phyloP scores from a whole-genome alignment of 2,329 filamentous ascomycete species.

The Bipolaris oryzae region DNA sequence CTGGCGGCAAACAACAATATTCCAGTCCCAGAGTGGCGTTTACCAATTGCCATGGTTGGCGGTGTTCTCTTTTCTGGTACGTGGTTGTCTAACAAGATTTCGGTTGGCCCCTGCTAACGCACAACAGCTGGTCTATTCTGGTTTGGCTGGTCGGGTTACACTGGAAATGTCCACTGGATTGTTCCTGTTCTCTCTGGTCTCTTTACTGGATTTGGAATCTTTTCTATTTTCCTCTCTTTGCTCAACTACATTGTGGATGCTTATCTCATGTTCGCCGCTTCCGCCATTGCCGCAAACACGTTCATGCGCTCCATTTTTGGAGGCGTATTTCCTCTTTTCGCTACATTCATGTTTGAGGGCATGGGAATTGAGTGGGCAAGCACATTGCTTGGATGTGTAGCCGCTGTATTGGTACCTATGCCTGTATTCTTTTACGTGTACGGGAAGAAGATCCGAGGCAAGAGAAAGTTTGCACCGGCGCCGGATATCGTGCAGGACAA shows the following conservation, averaged over 20 bases:
- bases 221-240: constrained; percentile 63
- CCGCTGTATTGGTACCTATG: constrained; percentile 51
- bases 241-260: constrained; percentile 66
- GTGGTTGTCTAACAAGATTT: not conserved
- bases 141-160: constrained; percentile 54
- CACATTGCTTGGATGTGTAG: constrained; percentile 54
- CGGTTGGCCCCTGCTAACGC: not conserved
- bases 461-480: constrained; percentile 52
- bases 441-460: constrained; percentile 52
- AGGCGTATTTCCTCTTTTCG: constrained; percentile 61
- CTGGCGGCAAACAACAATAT: constrained; percentile 56
- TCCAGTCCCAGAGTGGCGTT: constrained; percentile 63
- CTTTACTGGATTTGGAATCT: constrained; percentile 63
- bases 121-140: constrained; percentile 42
- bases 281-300: constrained; percentile 62
- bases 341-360: constrained; percentile 61
- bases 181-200: constrained; percentile 54
- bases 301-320: constrained; percentile 59
- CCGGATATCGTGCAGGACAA: constrained; percentile 48
- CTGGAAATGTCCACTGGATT: constrained; percentile 50
- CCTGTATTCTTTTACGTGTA: constrained; percentile 53
- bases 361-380: constrained; percentile 58
- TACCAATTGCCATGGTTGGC: constrained; percentile 61
- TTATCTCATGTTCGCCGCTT: constrained; percentile 62
- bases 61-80: constrained; percentile 51